Conservation (phyloP, 2,329 filamentous ascomycete species). For the Fusarium anthophilum region DNA sequence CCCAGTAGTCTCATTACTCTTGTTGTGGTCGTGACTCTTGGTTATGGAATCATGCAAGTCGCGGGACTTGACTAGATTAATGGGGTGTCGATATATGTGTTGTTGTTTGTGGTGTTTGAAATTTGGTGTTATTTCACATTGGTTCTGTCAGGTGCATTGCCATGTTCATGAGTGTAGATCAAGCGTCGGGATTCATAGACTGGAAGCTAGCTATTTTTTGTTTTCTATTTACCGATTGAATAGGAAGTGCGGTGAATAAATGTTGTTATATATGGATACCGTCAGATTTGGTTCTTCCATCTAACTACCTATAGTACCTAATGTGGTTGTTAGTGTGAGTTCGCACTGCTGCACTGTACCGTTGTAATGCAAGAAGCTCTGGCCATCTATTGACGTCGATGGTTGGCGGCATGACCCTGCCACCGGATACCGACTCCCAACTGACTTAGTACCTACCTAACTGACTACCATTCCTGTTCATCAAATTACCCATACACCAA, state of each 20-base stretch:
- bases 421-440: constrained; percentile 20
- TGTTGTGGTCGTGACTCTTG: constrained; percentile 83
- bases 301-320: too few species aligned
- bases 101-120: background rate
- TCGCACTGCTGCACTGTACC: constrained; percentile 39
- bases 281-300: too few species aligned
- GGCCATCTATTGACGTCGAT: constrained; percentile 46
- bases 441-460: background rate
- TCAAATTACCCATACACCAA: background rate
- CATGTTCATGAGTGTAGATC: constrained; percentile 24
- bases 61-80: constrained; percentile 64
- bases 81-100: background rate
- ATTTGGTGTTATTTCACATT: background rate
- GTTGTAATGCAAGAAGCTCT: constrained; percentile 35
- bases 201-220: background rate
- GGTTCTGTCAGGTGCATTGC: background rate
- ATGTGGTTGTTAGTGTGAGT: constrained; percentile 1
- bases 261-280: background rate
- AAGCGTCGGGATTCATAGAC: constrained; percentile 33
- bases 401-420: constrained; percentile 30
- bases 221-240: background rate
- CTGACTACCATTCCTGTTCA: background rate
- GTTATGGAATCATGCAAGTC: constrained; percentile 88
- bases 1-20: constrained; percentile 86
- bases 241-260: background rate